Evolutionary conservation across 2,329 filamentous ascomycete genomes (phyloP).

Genomic region (Fusarium globosum): DNA sequence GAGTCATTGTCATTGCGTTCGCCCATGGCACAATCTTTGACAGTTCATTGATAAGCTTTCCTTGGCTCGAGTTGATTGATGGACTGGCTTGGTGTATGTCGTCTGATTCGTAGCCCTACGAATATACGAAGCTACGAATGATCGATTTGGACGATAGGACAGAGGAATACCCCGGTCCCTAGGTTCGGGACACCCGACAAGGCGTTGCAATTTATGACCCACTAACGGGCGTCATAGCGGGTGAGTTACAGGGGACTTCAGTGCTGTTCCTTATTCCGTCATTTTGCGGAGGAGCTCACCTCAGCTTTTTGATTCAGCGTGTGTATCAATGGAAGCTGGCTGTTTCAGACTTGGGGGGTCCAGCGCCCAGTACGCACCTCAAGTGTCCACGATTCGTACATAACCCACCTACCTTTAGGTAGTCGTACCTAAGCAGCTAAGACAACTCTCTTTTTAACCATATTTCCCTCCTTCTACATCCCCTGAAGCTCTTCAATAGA

Average conservation of each 20-base stretch:
- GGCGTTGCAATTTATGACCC: slow-evolving; percentile 15
- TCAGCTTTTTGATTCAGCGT: slow-evolving; percentile 17
- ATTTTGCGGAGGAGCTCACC: slow-evolving; percentile 32
- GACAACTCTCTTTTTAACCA: slow-evolving; percentile 2
- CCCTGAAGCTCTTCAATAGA: slow-evolving; percentile 12
- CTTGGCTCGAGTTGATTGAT: neutral
- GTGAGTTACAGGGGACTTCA: slow-evolving; percentile 22
- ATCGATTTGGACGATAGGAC: neutral
- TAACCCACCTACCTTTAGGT: neutral
- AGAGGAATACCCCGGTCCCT: neutral
- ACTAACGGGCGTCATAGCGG: slow-evolving; percentile 34
- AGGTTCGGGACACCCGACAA: neutral
- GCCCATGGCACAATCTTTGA: neutral
- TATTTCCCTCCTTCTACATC: neutral
- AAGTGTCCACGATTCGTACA: neutral
- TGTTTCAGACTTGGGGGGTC: slow-evolving; percentile 13
- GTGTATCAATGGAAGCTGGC: slow-evolving; percentile 5
- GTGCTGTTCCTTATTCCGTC: slow-evolving; percentile 23
- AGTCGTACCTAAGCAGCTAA: slow-evolving; percentile 6
- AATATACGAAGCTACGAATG: slow-evolving; percentile 2
- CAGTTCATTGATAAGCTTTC: neutral
- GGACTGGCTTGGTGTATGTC: neutral
- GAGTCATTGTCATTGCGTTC: neutral
- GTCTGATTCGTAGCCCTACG: neutral
- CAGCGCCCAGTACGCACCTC: slow-evolving; percentile 1